Evolutionary conservation across 2,329 filamentous ascomycete genomes (phyloP), one percentile per base, ranked within the genome.

Genomic region (Stachybotrys echinatus): DNA sequence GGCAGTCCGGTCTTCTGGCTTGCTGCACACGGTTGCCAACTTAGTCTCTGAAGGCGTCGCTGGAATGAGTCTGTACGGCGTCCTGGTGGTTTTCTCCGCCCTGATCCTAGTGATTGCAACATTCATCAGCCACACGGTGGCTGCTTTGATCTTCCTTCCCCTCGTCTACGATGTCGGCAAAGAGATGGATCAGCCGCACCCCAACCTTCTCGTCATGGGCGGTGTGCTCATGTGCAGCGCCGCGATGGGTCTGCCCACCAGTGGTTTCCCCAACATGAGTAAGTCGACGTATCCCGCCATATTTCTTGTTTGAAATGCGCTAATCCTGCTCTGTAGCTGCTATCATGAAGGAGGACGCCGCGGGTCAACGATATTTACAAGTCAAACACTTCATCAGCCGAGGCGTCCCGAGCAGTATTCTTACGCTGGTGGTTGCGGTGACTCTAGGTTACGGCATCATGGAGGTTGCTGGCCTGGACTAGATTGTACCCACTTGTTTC

Each of bases 231-330:
- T 99, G 91, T 96, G 94, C 65, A 92, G 87, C 56, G 92, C 92
- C n/a, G 94, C 69, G 2, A 99, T 99, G 94, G 94, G 86, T 12
- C 70, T 99, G 69, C 94, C 94, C 3, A 99, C 94, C 0, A 92
- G 87, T 65, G 95, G 94, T 8, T 99, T 99, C 73, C 94, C 94
- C 2, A 99, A 99, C 60, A 99, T 99, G 94, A 99, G 92, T 96
- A 82, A 79, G 91, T 88, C 43, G 12, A 34, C 14, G 23, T 38
- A 37, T 18, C 8, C 4, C 5, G 5, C 23, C 42, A 18, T 40
- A 20, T 14, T 38, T n/a, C 23, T 43, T 10, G 31, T 27, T 43
- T 10, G 12, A 23, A 49, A 38, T 40, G 45, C 27, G 27, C 62
- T 68, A 52, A 65, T 53, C 42, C 8, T 7, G 42, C 17, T 4